Base-by-base conservation (phyloP, 805 yeast species). In the Brettanomyces anomalus region DNA sequence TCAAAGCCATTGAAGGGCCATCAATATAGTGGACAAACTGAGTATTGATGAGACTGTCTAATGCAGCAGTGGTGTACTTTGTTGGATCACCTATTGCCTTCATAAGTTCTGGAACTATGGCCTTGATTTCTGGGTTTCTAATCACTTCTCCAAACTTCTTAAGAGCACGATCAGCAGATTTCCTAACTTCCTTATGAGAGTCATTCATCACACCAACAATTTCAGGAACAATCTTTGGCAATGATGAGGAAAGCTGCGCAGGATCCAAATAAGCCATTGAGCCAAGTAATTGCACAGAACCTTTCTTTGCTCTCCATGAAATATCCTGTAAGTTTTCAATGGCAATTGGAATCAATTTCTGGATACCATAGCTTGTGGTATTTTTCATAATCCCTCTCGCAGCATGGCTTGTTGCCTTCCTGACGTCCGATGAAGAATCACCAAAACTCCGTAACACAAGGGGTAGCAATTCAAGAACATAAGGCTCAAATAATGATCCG, bases 251-350 rank as follows among this genome's bases (percentile, higher is more conserved):
- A 51, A 93, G 70, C 58, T 93, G 98, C 3, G 93, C 74, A 3
- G 98, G 98, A 56, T 90, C 96, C 48, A 93, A 71, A 60, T 88
- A 93, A 0, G 98, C 98, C 98, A 93, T 93, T 19, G 96, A 80
- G 63, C 99, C 99, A 37, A 93, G 73, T 41, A 93, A 67, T 60
- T 93, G 97, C 16, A 93, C 97, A 5, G 97, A 85, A 4, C 97
- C 98, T 65, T 88, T 86, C 66, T 93, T 93, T 0, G 95, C 79
- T 66, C 99, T 76, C 99, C 99, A 93, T 0, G 94, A 82, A 44
- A 81, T 79, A 47, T 86, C 95, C 53, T 88, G 94, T 52, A 93
- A 70, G 51, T 85, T 86, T 28, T 79, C 76, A 46, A 90, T 76
- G 0, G 97, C 95, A 44, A 90, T 71, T 2, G 98, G 99, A 60